These are phyloP conservation scores for Chaetomiaceae sp. DNA, from an alignment of 2,329 filamentous ascomycete genomes.

Conservation along the genomic window DNA sequence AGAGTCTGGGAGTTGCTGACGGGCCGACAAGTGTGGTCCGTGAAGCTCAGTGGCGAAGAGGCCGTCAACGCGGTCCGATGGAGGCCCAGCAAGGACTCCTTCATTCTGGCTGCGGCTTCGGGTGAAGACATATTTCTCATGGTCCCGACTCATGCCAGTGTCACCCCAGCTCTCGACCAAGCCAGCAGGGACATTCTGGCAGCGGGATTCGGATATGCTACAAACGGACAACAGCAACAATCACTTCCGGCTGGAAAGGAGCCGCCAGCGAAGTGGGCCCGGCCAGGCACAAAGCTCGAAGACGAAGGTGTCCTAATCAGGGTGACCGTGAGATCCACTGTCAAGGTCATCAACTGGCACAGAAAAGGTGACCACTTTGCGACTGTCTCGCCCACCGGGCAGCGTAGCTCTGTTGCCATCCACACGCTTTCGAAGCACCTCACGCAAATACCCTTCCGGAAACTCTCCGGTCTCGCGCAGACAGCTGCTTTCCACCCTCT, in stretches of 20 bases:
- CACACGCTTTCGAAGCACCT: slow-evolving; percentile 94
- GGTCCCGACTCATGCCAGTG: slow-evolving; percentile 57
- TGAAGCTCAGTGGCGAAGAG: slow-evolving; percentile 70
- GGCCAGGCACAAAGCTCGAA: slow-evolving; percentile 69
- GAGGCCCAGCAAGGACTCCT: slow-evolving; percentile 76
- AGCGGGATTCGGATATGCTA: slow-evolving; percentile 87
- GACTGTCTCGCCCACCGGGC: slow-evolving; percentile 78
- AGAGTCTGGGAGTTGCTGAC: slow-evolving; percentile 85
- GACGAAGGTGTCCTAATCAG: slow-evolving; percentile 75
- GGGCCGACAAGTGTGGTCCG: slow-evolving; percentile 82
- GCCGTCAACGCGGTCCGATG: slow-evolving; percentile 84
- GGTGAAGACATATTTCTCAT: slow-evolving; percentile 85
- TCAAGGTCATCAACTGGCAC: slow-evolving; percentile 93
- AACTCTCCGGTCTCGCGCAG: slow-evolving; percentile 69
- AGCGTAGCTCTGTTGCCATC: slow-evolving; percentile 79
- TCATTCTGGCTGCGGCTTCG: slow-evolving; percentile 76
- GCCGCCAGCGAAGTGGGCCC: slow-evolving; percentile 74
- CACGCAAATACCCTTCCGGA: slow-evolving; percentile 89
- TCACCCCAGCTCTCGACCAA: slow-evolving; percentile 69
- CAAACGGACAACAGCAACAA: slow-evolving; percentile 53
- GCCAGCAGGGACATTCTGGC: slow-evolving; percentile 73
- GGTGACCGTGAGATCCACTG: slow-evolving; percentile 70
- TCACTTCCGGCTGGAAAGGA: slow-evolving; percentile 62
- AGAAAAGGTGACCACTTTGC: slow-evolving; percentile 90
- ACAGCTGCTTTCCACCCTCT: slow-evolving; percentile 92